phyloP scores from a whole-genome alignment of 2,329 filamentous ascomycete genomes.

The Aspergillus quadrilineatus region DNA sequence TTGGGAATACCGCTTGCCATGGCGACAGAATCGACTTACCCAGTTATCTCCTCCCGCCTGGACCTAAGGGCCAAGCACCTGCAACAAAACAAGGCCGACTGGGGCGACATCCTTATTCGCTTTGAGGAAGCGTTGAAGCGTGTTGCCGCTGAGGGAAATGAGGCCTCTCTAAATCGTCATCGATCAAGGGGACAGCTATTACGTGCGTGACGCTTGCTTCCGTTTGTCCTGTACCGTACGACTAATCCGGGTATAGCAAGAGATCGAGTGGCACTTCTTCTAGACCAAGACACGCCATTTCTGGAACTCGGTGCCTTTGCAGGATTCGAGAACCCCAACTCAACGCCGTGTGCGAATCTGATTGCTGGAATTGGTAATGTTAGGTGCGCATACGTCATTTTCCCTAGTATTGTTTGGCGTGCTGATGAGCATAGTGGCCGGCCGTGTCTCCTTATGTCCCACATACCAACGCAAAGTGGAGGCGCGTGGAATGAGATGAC shows the following conservation, averaged over 20 bases:
- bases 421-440: conserved; percentile 27
- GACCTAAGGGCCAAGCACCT: conserved; percentile 23
- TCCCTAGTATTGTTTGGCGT: not conserved
- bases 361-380: conserved; percentile 42
- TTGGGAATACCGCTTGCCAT: conserved; percentile 1
- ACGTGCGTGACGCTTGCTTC: conserved; percentile 15
- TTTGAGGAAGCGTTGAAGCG: conserved; percentile 30
- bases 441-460: conserved; percentile 41
- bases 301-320: conserved; percentile 42
- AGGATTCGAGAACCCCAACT: conserved; percentile 35
- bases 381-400: conserved; percentile 14
- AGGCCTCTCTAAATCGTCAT: conserved; percentile 30
- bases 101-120: conserved; percentile 34
- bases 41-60: conserved; percentile 16
- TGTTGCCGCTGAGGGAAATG: conserved; percentile 32
- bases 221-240: not conserved
- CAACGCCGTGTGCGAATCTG: conserved; percentile 39
- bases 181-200: conserved; percentile 31
- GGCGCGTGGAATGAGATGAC: conserved; percentile 48
- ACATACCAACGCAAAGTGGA: conserved; percentile 45
- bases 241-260: conserved; percentile 27
- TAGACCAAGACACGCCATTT: conserved; percentile 43
- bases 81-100: conserved; percentile 21
- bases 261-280: conserved; percentile 39
- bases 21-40: conserved; percentile 20